Evolutionary conservation across 129 eudicot genomes (phyloP).

Genomic region (Oenanthe sinensis): DNA sequence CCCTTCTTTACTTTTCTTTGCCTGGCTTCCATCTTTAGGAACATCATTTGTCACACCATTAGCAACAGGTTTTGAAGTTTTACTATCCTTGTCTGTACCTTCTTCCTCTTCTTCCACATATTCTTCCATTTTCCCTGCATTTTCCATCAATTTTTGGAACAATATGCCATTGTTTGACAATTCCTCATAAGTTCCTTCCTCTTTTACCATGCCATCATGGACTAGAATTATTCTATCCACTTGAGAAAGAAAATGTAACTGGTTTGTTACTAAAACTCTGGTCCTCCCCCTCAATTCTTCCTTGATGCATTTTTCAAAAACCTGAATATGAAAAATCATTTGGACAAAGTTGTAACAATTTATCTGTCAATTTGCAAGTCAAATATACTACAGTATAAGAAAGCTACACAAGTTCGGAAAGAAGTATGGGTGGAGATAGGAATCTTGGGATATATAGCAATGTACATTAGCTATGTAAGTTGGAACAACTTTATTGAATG

Average conservation of each 20-base stretch:
- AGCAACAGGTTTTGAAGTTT: conserved; percentile 32
- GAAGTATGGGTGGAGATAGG: not conserved
- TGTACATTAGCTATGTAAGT: not conserved
- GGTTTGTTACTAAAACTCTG: conserved; percentile 88
- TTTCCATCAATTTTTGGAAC: conserved; percentile 89
- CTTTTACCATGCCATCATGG: conserved; percentile 82
- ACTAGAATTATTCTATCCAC: conserved; percentile 81
- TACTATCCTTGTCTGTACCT: conserved; percentile 20
- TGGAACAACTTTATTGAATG: not conserved
- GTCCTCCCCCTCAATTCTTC: conserved; percentile 78
- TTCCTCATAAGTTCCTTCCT: conserved; percentile 88
- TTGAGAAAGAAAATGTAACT: conserved; percentile 92
- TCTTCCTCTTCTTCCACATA: conserved; percentile 49
- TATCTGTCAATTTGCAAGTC: not conserved
- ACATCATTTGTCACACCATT: conserved; percentile 37
- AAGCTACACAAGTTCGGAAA: not conserved
- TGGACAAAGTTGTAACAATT: not conserved
- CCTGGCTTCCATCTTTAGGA: conserved; percentile 31
- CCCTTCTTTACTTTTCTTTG: conserved; percentile 39
- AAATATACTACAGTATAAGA: not conserved
- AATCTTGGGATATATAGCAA: not conserved
- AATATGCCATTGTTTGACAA: conserved; percentile 59
- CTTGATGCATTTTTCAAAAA: conserved; percentile 76
- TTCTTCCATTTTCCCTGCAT: conserved; percentile 97
- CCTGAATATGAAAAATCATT: conserved; percentile 32